A percentile compares a stretch with the other conserved stretches of the same genome.
phyloP scores from a whole-genome alignment of 2,329 filamentous ascomycete genomes.

The Macrophomina phaseolina region DNA sequence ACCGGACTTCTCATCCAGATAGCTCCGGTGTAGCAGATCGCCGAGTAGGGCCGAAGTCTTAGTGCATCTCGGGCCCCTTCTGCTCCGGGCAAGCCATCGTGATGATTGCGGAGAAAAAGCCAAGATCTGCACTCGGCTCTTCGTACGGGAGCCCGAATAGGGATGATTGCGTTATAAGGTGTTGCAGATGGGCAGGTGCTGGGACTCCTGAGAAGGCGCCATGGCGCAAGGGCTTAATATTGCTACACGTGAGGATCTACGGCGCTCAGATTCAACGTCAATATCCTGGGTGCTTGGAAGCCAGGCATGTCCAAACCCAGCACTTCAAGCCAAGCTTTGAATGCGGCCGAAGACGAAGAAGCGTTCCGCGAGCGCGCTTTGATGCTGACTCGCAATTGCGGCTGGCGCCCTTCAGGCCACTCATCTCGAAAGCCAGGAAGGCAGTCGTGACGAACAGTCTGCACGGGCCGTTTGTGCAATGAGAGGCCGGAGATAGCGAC shows the following conservation, averaged over 20 bases:
- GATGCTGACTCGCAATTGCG: not conserved
- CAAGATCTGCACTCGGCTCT: not conserved
- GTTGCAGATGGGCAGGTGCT: not conserved
- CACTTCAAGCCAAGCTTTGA: no score
- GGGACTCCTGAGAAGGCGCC: slow-evolving; percentile 7
- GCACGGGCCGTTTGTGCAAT: not conserved
- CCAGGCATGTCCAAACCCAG: no score
- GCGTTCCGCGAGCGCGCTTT: not conserved
- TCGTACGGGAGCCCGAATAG: slow-evolving; percentile 11
- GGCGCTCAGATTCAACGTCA: not conserved
- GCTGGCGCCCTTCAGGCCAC: not conserved
- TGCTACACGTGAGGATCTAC: slow-evolving; percentile 13
- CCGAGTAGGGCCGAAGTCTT: slow-evolving; percentile 6
- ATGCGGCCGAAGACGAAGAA: not conserved
- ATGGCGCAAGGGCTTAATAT: slow-evolving; percentile 11
- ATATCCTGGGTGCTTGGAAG: not conserved
- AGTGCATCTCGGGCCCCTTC: not conserved
- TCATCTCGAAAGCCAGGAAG: not conserved
- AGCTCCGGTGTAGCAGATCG: slow-evolving; percentile 9
- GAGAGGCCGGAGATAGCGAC: slow-evolving; percentile 5
- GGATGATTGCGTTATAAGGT: slow-evolving; percentile 14
- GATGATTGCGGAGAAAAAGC: not conserved
- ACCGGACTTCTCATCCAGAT: not conserved
- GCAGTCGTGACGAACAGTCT: not conserved
- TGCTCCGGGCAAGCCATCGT: not conserved